Base-by-base conservation (phyloP, 2,329 filamentous ascomycete species). In the Fusarium caatingaense region DNA sequence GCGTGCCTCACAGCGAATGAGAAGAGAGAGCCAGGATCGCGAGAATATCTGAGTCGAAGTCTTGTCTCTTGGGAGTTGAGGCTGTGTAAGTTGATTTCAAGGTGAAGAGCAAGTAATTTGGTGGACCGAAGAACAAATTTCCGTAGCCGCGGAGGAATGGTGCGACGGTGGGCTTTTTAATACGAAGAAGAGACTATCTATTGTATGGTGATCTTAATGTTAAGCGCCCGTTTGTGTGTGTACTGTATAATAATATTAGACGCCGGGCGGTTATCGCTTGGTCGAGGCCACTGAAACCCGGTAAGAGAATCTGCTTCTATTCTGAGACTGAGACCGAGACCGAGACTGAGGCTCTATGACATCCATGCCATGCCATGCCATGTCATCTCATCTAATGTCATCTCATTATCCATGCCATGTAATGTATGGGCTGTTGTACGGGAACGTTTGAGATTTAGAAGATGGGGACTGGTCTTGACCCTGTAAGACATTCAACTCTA, bases 91-190 rank as follows among this genome's bases (percentile, higher is more conserved):
- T 60, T 25, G 46, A 42, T 18, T 18, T 32, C 61, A 48, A 62
- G 10, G 18, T 37, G 34, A 61, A 56, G 56, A 42, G 37, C 25
- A 32, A 55, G 34, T 9, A 25, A 47, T 51, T 37, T 63, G 47
- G 34, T 63, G 60, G 59, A 64, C 6, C 28, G 48, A 74, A 68
- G 66, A 61, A 61, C 62, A 70, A 65, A 76, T 76, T 54, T 75
- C 70, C 58, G 60, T 74, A 76, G 60, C 72, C 74, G 74, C 74
- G 58, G 64, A 34, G 45, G 47, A 46, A 69, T 71, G 64, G 64
- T 74, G 68, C 71, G 72, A 66, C 55, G n/a, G 46, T 54, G 58
- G 51, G 42, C 53, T 60, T 56, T 55, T 72, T 72, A 59, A 65
- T 64, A 69, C 37, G 11, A 53, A 40, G 6, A 25, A 57, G 25